Evolutionary conservation across 352 stramenopile genomes (phyloP).

Genomic region (Phytophthora foliorum): DNA sequence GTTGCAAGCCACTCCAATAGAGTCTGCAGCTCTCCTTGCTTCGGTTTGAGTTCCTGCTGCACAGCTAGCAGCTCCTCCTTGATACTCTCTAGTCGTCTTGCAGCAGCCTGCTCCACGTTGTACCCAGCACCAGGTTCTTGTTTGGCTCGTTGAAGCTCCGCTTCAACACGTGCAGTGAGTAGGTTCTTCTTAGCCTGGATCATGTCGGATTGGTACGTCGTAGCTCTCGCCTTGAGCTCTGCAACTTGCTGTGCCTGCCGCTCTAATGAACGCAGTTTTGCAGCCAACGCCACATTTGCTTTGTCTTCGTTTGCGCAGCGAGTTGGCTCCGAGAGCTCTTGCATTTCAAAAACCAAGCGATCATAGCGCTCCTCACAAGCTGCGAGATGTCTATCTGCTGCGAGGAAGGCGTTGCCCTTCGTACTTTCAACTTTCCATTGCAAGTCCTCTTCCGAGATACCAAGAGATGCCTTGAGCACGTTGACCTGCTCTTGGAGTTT

Average conservation of each 20-base stretch:
- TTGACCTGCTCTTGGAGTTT: constrained; percentile 78
- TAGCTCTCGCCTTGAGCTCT: constrained; percentile 49
- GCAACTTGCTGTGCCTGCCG: constrained; percentile 50
- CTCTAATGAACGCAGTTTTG: constrained; percentile 51
- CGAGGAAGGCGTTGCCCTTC: constrained; percentile 78
- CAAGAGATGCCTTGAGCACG: constrained; percentile 77
- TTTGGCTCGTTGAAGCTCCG: constrained; percentile 55
- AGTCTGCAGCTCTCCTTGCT: constrained; percentile 58
- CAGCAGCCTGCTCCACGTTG: constrained; percentile 15
- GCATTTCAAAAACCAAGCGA: constrained; percentile 71
- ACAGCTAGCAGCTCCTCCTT: constrained; percentile 53
- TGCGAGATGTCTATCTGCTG: constrained; percentile 59
- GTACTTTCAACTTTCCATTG: constrained; percentile 84
- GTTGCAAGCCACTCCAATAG: constrained; percentile 52
- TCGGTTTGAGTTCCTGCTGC: constrained; percentile 56
- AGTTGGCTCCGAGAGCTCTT: constrained; percentile 58
- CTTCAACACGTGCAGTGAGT: constrained; percentile 46
- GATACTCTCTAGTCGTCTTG: constrained; percentile 46
- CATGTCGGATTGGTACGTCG: constrained; percentile 47
- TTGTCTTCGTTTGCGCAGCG: constrained; percentile 58
- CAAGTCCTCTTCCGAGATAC: constrained; percentile 81
- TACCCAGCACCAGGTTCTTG: constrained; percentile 1
- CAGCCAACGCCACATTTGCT: constrained; percentile 53
- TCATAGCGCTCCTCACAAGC: constrained; percentile 78
- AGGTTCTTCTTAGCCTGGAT: constrained; percentile 55